Evolutionary conservation across 1,284 basidiomycete genomes (phyloP).

Genomic region (Pulveroboletus sp.): DNA sequence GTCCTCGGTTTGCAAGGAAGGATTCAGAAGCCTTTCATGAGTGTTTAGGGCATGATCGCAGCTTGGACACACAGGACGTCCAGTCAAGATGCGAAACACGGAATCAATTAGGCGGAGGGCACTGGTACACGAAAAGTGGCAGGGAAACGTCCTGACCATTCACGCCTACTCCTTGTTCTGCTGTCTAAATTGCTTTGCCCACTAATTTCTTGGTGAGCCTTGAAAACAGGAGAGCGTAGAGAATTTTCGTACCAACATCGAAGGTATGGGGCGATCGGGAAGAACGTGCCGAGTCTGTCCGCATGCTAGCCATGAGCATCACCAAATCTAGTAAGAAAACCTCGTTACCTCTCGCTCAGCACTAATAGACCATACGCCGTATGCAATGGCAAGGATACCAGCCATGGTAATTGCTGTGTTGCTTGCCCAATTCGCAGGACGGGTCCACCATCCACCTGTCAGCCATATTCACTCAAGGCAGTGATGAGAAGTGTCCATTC

Average conservation of each 20-base stretch:
- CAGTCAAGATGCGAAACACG: background rate
- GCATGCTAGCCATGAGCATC: slow-evolving; percentile 5
- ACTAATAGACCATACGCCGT: slow-evolving; percentile 60
- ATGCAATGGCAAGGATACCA: slow-evolving; percentile 60
- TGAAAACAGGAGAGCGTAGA: background rate
- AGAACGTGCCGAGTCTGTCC: slow-evolving; percentile 39
- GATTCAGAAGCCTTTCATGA: background rate
- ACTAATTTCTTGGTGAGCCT: slow-evolving; percentile 35
- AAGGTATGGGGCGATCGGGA: slow-evolving; percentile 59
- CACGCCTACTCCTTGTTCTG: slow-evolving; percentile 27
- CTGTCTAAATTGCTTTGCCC: slow-evolving; percentile 52
- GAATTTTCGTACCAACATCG: slow-evolving; percentile 53
- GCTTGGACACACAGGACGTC: background rate
- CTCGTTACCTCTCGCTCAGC: slow-evolving; percentile 61
- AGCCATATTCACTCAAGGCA: background rate
- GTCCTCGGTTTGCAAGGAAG: background rate
- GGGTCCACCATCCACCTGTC: slow-evolving; percentile 74
- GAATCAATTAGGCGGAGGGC: background rate
- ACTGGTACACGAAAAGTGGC: slow-evolving; percentile 1
- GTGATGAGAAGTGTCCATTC: background rate
- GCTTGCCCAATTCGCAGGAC: slow-evolving; percentile 68
- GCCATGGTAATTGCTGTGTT: slow-evolving; percentile 64
- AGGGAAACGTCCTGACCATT: background rate
- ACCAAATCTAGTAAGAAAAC: background rate
- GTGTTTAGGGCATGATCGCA: background rate